Evolutionary conservation across 805 yeast species (phyloP).

Genomic region (Lachancea mirantina): DNA sequence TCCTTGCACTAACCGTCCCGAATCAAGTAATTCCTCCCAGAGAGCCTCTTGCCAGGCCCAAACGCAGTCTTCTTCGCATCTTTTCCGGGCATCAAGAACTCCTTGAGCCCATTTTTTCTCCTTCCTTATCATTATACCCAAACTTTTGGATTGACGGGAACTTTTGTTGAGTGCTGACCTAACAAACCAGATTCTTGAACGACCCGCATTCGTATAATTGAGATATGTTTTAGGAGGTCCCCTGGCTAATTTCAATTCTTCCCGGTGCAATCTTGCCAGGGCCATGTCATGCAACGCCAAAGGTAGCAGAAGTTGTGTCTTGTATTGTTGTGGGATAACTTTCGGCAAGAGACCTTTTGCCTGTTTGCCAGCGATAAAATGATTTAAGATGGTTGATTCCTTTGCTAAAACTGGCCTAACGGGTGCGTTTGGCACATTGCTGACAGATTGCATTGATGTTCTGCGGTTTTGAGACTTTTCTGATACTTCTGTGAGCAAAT

Average conservation of each 20-base stretch:
- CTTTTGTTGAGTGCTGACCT: conserved; percentile 26
- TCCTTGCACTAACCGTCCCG: conserved; percentile 6
- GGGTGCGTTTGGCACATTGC: conserved; percentile 10
- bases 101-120: conserved; percentile 20
- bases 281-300: conserved; percentile 24
- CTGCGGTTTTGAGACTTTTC: conserved; percentile 5
- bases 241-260: conserved; percentile 17
- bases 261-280: conserved; percentile 11
- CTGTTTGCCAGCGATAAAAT: conserved; percentile 15
- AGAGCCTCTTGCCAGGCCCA: conserved; percentile 28
- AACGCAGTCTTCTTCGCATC: conserved; percentile 12
- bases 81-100: conserved; percentile 14
- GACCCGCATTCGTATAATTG: conserved; percentile 22
- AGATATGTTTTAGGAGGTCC: conserved; percentile 23
- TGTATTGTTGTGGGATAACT: conserved; percentile 13
- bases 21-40: conserved; percentile 25
- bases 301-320: conserved; percentile 18
- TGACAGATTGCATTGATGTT: too few relatives aligned
- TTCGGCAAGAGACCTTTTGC: conserved; percentile 12
- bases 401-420: too few relatives aligned
- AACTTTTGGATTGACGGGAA: conserved; percentile 20
- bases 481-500: conserved; percentile 7
- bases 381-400: conserved; percentile 14
- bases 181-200: conserved; percentile 26
- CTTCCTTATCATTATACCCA: conserved; percentile 17